Evolutionary conservation across 2,329 filamentous ascomycete genomes (phyloP).

Genomic region (Epicoccum sorghinum): DNA sequence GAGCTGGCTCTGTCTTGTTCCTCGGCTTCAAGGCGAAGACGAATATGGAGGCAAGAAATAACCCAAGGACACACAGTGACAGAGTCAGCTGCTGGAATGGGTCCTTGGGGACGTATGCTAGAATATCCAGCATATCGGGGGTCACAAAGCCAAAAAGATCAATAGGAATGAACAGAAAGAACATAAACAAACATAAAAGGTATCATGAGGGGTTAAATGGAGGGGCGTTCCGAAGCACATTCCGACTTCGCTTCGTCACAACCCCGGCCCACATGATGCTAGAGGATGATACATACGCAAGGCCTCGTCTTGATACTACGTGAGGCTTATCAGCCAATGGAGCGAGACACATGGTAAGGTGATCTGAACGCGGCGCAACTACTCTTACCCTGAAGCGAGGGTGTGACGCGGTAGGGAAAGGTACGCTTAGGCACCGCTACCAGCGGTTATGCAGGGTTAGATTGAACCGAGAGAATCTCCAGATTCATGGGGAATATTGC

Average conservation of each 20-base stretch:
- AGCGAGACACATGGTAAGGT: conserved; percentile 40
- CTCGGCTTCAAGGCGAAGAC: conserved; percentile 35
- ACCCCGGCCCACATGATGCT: conserved; percentile 42
- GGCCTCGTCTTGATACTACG: conserved; percentile 17
- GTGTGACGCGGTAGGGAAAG: not conserved
- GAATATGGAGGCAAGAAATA: conserved; percentile 42
- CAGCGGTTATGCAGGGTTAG: conserved; percentile 42
- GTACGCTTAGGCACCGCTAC: conserved; percentile 27
- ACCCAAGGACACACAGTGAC: conserved; percentile 35
- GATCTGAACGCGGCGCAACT: conserved; percentile 27
- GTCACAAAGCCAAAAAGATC: conserved; percentile 7
- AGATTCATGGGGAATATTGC: conserved; percentile 25
- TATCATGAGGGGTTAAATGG: conserved; percentile 37
- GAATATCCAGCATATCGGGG: conserved; percentile 38
- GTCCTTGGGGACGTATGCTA: conserved; percentile 39
- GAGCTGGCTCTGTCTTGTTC: conserved; percentile 25
- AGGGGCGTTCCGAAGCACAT: conserved; percentile 30
- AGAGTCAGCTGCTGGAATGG: conserved; percentile 40
- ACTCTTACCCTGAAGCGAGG: conserved; percentile 22
- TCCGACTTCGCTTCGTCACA: conserved; percentile 46
- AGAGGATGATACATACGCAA: conserved; percentile 27
- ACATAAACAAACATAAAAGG: conserved; percentile 20
- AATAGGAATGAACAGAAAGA: conserved; percentile 18
- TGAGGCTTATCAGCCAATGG: conserved; percentile 38
- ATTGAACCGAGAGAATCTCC: conserved; percentile 37